These are phyloP conservation scores for Helichrysum umbraculigerum DNA, from an alignment of 129 eudicot genomes.

Conservation along the genomic window DNA sequence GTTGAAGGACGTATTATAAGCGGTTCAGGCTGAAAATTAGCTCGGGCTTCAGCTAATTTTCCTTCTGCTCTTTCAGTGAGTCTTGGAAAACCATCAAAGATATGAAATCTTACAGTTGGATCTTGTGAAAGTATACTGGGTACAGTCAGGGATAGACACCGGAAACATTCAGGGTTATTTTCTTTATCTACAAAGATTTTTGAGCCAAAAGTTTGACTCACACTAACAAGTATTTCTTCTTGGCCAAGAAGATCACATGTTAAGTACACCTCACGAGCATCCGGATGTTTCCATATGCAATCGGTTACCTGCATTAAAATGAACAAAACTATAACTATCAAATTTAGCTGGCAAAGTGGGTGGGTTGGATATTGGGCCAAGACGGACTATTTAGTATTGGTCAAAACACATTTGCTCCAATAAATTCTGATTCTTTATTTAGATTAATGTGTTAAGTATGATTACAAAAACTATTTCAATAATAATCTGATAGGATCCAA, in stretches of 20 bases:
- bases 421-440: background rate
- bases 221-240: conserved; percentile 69
- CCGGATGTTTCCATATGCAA: conserved; percentile 92
- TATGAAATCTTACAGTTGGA: conserved; percentile 69
- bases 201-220: conserved; percentile 73
- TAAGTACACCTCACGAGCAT: conserved; percentile 63
- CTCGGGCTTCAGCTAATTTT: conserved; percentile 65
- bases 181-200: conserved; percentile 73
- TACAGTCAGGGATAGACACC: conserved; percentile 48
- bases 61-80: conserved; percentile 74
- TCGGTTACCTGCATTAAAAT: conserved; percentile 55
- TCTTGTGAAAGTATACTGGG: conserved; percentile 64
- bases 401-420: background rate
- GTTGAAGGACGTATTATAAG: conserved; percentile 78
- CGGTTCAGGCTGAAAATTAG: conserved; percentile 64
- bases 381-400: background rate
- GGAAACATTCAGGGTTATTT: conserved; percentile 51
- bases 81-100: conserved; percentile 75
- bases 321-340: background rate
- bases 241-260: conserved; percentile 91
- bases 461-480: background rate
- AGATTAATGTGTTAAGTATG: background rate
- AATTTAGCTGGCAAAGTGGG: background rate
- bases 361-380: background rate
- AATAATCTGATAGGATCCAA: background rate